Percentiles rank a stretch among this genome's conserved stretches.
phyloP scores from a whole-genome alignment of 2,329 filamentous ascomycete genomes.

The Aspergillus fumigatiaffinis region DNA sequence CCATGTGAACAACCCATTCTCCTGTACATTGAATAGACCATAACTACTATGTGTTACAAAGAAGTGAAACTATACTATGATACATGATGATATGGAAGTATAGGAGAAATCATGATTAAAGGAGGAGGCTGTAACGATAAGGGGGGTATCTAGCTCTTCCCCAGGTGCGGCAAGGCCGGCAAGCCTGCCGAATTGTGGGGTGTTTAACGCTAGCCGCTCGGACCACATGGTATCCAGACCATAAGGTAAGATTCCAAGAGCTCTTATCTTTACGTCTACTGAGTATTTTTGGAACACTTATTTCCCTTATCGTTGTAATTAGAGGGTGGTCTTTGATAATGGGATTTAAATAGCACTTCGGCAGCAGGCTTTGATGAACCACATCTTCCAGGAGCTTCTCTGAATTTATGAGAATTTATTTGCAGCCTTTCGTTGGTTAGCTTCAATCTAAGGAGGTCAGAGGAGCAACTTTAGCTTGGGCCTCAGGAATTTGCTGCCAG shows the following conservation, averaged over 20 bases:
- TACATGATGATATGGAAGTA: background rate
- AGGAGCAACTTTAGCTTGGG: background rate
- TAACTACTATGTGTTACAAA: background rate
- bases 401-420: background rate
- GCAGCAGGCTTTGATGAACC: background rate
- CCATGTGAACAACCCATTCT: background rate
- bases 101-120: background rate
- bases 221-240: background rate
- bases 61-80: background rate
- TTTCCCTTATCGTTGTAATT: background rate
- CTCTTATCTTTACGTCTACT: background rate
- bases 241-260: background rate
- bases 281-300: background rate
- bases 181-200: background rate
- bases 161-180: background rate
- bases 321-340: background rate
- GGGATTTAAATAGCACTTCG: background rate
- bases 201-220: background rate
- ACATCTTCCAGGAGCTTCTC: background rate
- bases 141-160: background rate
- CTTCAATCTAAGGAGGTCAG: background rate
- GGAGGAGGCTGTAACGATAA: background rate
- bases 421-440: background rate
- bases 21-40: background rate
- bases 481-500: background rate